Evolutionary conservation across 2,329 filamentous ascomycete species (phyloP).

Genomic region (Pseudogymnoascus sp.): DNA sequence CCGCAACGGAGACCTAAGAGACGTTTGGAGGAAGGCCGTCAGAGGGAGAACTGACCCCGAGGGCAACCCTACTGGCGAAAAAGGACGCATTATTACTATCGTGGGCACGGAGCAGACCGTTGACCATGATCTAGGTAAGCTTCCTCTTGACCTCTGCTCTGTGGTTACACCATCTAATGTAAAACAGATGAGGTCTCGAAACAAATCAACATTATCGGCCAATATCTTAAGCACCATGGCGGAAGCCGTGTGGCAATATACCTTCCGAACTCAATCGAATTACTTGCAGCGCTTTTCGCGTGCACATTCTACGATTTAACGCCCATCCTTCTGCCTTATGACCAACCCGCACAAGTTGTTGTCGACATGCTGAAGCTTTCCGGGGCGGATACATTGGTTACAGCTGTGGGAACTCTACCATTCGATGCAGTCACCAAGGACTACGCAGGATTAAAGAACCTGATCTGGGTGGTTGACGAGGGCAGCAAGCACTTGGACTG

Average conservation of each 20-base stretch:
- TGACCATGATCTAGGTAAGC: conserved; percentile 58
- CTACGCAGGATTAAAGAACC: conserved; percentile 62
- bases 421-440: conserved; percentile 62
- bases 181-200: conserved; percentile 60
- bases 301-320: conserved; percentile 77
- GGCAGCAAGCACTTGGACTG: conserved; percentile 91
- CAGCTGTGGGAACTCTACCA: conserved; percentile 78
- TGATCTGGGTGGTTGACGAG: conserved; percentile 89
- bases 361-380: conserved; percentile 64
- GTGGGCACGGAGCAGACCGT: conserved; percentile 65
- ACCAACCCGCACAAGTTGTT: conserved; percentile 60
- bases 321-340: conserved; percentile 77
- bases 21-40: conserved; percentile 74
- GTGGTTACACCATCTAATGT: conserved; percentile 16
- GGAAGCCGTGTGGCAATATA: conserved; percentile 78
- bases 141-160: neutral
- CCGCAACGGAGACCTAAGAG: conserved; percentile 79
- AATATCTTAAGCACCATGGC: conserved; percentile 61
- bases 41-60: conserved; percentile 55
- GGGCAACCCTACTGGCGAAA: conserved; percentile 49
- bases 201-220: conserved; percentile 81
- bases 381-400: conserved; percentile 72
- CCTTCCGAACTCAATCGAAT: conserved; percentile 86
- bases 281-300: conserved; percentile 74
- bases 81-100: conserved; percentile 68